A percentile compares a stretch with the other conserved stretches of the same genome.
phyloP scores from a whole-genome alignment of 805 yeast species.

The Zygosaccharomyces gambellarensis region DNA sequence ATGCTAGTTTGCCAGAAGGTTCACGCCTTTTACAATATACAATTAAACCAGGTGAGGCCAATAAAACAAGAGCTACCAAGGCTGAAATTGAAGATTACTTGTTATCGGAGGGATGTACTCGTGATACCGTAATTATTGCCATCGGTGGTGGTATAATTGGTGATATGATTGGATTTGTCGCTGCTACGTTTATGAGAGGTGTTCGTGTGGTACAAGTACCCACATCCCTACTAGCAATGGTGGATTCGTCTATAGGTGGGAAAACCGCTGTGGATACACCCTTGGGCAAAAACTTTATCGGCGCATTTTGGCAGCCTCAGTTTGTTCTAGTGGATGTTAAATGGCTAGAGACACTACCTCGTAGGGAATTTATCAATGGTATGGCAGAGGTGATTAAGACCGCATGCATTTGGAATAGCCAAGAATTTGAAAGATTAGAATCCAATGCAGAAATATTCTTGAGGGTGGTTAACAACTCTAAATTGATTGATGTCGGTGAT shows the following conservation, averaged over 20 bases:
- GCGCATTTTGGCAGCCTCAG: conserved; percentile 96
- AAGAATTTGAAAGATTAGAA: conserved; percentile 82
- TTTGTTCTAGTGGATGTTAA: conserved; percentile 83
- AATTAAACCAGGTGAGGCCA: conserved; percentile 90
- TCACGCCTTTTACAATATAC: conserved; percentile 68
- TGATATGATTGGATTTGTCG: conserved; percentile 97
- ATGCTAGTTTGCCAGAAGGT: conserved; percentile 40
- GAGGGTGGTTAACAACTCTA: conserved; percentile 49
- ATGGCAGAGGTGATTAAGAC: conserved; percentile 98
- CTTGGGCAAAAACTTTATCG: conserved; percentile 88
- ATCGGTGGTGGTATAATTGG: conserved; percentile 99
- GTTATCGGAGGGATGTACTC: conserved; percentile 78
- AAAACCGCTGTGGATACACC: conserved; percentile 98
- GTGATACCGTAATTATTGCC: conserved; percentile 92
- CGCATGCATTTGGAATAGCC: conserved; percentile 95
- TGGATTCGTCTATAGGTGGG: conserved; percentile 96
- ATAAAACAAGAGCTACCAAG: conserved; percentile 82
- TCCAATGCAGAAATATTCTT: conserved; percentile 64
- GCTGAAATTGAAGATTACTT: conserved; percentile 90
- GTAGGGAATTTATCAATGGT: conserved; percentile 92
- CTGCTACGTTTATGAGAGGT: conserved; percentile 99
- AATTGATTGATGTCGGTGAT: conserved; percentile 16
- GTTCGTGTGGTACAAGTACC: conserved; percentile 92
- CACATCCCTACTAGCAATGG: conserved; percentile 92
- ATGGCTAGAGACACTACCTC: conserved; percentile 83